Conservation (phyloP, 306 rosid species). For the Quercus suber region DNA sequence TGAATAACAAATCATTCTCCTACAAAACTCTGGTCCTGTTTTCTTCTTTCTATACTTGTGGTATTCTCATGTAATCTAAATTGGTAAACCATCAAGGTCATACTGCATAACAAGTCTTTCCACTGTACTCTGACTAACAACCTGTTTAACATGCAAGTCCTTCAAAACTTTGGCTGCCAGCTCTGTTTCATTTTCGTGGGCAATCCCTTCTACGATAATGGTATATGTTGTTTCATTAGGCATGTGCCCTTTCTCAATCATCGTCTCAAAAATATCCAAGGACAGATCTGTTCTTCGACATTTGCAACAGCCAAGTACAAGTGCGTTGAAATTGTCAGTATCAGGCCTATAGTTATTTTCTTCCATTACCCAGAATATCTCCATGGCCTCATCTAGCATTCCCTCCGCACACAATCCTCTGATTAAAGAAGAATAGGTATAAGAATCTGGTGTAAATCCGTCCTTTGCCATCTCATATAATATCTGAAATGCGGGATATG, state of each 20-base stretch:
- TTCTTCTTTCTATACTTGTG: conserved; percentile 5
- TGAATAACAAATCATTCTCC: conserved; percentile 15
- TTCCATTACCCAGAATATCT: conserved; percentile 72
- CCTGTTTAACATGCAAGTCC: conserved; percentile 51
- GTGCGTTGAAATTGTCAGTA: conserved; percentile 73
- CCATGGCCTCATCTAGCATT: conserved; percentile 78
- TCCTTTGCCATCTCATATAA: conserved; percentile 73
- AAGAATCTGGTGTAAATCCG: conserved; percentile 81
- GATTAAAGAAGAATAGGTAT: conserved; percentile 77
- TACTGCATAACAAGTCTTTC: conserved; percentile 77
- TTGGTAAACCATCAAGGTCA: conserved; percentile 46
- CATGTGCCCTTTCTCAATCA: conserved; percentile 61
- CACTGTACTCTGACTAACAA: conserved; percentile 59
- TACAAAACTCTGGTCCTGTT: conserved; percentile 19
- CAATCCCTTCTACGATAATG: conserved; percentile 80
- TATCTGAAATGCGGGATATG: conserved; percentile 78
- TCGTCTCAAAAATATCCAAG: conserved; percentile 55
- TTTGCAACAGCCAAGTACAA: conserved; percentile 75
- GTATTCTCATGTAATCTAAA: conserved; percentile 19
- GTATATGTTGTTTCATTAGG: conserved; percentile 82
- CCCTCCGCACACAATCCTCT: conserved; percentile 89
- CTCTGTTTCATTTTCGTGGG: conserved; percentile 62
- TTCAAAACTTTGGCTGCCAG: conserved; percentile 56
- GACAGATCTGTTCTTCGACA: conserved; percentile 58
- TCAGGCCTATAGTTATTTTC: conserved; percentile 56